phyloP scores from a whole-genome alignment of 1,139 yeast species.

The Hyphopichia pseudoburtonii region DNA sequence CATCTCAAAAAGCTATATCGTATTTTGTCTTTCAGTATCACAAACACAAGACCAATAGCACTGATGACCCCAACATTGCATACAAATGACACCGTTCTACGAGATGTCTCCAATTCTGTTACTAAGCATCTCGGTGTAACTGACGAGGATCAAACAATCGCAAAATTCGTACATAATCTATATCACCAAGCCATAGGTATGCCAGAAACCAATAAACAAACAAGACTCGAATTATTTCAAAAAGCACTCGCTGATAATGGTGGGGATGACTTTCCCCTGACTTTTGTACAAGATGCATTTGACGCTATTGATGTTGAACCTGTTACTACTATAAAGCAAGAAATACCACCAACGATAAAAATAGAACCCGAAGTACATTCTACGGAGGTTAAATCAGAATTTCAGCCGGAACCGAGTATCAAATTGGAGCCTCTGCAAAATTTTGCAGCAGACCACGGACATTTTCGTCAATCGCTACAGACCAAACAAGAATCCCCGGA shows the following conservation, averaged over 20 bases:
- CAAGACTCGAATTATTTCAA: slow-evolving; percentile 33
- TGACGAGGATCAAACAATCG: slow-evolving; percentile 48
- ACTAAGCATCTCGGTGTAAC: slow-evolving; percentile 9
- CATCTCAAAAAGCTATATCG: not conserved
- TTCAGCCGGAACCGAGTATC: slow-evolving; percentile 10
- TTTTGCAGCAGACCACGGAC: no score
- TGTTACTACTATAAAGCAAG: slow-evolving; percentile 16
- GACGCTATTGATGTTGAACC: slow-evolving; percentile 22
- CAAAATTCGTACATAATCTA: slow-evolving; percentile 57
- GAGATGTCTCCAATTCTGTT: slow-evolving; percentile 6
- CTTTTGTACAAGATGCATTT: slow-evolving; percentile 38
- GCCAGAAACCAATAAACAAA: slow-evolving; percentile 9
- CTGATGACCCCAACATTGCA: no score
- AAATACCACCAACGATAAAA: slow-evolving; percentile 9
- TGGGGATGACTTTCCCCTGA: slow-evolving; percentile 57
- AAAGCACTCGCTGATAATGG: slow-evolving; percentile 55
- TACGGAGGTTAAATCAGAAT: slow-evolving; percentile 9
- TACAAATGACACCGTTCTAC: no score
- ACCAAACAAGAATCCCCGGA: no score
- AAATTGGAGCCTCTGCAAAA: no score
- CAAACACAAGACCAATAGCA: not conserved
- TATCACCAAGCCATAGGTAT: slow-evolving; percentile 33
- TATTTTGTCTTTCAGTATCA: not conserved
- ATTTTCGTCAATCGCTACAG: no score
- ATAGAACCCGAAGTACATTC: slow-evolving; percentile 8